A percentile compares a stretch with the other conserved stretches of the same genome.
Evolutionary conservation across 1,139 yeast species (phyloP).

Genomic region (Kluyveromyces marxianus): DNA sequence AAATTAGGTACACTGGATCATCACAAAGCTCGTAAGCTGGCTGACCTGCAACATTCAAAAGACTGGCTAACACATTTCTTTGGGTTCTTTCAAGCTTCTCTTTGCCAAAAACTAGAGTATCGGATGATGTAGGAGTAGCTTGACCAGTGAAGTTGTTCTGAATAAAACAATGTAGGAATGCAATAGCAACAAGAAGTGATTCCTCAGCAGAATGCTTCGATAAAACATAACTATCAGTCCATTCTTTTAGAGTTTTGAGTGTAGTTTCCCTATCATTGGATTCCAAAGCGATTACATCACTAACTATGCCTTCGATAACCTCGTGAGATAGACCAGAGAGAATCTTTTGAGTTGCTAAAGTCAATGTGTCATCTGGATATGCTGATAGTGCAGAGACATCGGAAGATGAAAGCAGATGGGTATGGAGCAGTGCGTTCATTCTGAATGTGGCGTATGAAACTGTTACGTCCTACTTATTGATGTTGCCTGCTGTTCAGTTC

Average conservation of each 20-base stretch:
- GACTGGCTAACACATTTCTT: conserved; percentile 27
- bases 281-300: neutral
- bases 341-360: conserved; percentile 10
- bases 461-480: neutral
- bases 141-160: conserved; percentile 89
- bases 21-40: conserved; percentile 52
- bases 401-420: conserved; percentile 20
- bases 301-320: conserved; percentile 14
- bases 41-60: conserved; percentile 53
- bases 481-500: too few relatives aligned
- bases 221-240: conserved; percentile 1
- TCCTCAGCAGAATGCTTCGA: conserved; percentile 4
- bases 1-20: conserved; percentile 45
- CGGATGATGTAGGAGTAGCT: conserved; percentile 36
- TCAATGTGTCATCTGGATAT: conserved; percentile 7
- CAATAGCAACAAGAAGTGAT: conserved; percentile 38
- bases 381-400: conserved; percentile 11
- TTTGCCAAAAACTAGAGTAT: conserved; percentile 23
- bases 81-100: conserved; percentile 4
- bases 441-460: neutral
- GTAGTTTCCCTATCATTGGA: conserved; percentile 1
- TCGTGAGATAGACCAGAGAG: conserved; percentile 20
- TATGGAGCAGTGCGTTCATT: conserved; percentile 19
- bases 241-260: conserved; percentile 1
- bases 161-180: conserved; percentile 58